Evolutionary conservation across 768 basidiomycete species (phyloP), one percentile per base, ranked within the genome.

Genomic region (Lactifluus pinguis): DNA sequence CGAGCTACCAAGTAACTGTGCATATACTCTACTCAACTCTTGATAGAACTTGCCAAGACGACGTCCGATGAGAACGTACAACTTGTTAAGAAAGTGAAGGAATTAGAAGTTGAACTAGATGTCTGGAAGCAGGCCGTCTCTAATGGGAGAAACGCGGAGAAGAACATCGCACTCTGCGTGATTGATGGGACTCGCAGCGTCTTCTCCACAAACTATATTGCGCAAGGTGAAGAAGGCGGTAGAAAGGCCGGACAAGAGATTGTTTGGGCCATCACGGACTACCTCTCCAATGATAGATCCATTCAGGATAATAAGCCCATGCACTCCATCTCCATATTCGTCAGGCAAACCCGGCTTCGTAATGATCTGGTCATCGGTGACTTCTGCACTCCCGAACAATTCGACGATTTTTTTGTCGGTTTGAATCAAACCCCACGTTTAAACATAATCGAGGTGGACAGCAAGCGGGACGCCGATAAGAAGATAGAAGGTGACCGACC

Each of bases 101-200:
- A 63, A 19, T 51, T 65, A 42, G 56, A 65, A 54, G 34, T 64
- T 19, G 64, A 65, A 63, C 44, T 65, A 38, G n/a, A 36, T 11
- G 61, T 65, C 19, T 65, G 64, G 64, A 65, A 65, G 56, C 32
- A 63, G 9, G 61, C 64, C 42, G 41, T 49, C 49, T 62, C 63
- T 21, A 30, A 47, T n/a, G 15, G 39, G 53, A 52, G 38, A 47
- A n/a, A 15, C 29, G 9, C 32, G 2, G 51, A 49, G 39, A 49
- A 36, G 25, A 42, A 38, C n/a, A 15, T 65, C 11, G 55, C 61
- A 4, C 41, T 64, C 41, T 65, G 64, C 36, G 49, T 65, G 15
- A 63, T 65, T 39, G 64, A 65, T 25, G 61, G 64, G 15, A 65
- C 64, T 36, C 53, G 57, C 6, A 63, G 52, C 55, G 2, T 63